Evolutionary conservation across 2,329 filamentous ascomycete genomes (phyloP), one percentile per base, ranked within the genome.

Genomic region (Pseudogymnoascus sp.): DNA sequence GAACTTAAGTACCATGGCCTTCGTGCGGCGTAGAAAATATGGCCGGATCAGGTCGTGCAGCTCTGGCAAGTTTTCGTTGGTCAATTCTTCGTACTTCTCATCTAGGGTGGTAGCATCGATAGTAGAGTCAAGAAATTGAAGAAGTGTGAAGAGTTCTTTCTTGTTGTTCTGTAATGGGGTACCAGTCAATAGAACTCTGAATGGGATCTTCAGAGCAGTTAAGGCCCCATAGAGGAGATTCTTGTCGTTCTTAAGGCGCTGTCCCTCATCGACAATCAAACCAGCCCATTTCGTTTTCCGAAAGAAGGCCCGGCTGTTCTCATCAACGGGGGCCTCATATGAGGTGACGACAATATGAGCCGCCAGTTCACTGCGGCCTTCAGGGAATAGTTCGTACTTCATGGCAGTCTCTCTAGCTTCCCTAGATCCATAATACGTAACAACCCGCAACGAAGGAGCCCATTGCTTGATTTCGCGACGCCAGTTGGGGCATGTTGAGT

Each of bases 401-500:
- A 88, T 87, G 0, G 90, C 88, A 63, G 96, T 82, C 37, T 89
- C 84, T 67, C 94, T 88, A 13, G 92, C 81, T 58, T 82, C 81
- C 59, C 81, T 82, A 13, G 88, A 88, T 52, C 94, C 94, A 72
- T 95, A 95, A 72, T 94, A 97, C 0, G 92, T 88, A n/a, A 97
- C 92, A 5, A 96, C 92, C 42, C 92, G 86, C 36, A 97, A 77
- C 5, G 84, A 84, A 1, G 93, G 93, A 0, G 89, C 87, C 93
- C 93, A 99, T 67, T 89, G 87, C 76, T 96, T 95, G 73, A 97
- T 91, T 72, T 99, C 94, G 58, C 93, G 87, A 5, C 93, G 88
- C 93, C 94, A 99, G 72, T 99, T 99, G n/a, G 92, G 85, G 73
- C 92, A 96, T 0, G 94, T 99, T 0, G 93, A 87, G 71, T 97